Conservation (phyloP, 2,329 filamentous ascomycete species). For the Colletotrichum sp. region DNA sequence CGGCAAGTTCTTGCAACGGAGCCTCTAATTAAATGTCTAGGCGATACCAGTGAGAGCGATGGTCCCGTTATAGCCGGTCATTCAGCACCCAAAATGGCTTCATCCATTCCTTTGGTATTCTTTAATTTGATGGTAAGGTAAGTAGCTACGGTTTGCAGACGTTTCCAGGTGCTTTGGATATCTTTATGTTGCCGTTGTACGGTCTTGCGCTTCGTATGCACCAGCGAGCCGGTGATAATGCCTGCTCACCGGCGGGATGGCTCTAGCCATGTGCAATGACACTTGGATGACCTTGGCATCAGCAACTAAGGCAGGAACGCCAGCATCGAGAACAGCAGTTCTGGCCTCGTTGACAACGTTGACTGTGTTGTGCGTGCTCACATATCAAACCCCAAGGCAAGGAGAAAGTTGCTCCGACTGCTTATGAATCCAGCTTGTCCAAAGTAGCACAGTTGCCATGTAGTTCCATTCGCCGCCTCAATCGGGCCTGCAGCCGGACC, state of each 20-base stretch:
- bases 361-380: background rate
- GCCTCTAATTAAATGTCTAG: background rate
- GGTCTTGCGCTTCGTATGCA: background rate
- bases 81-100: background rate
- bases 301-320: background rate
- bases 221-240: background rate
- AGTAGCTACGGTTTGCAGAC: background rate
- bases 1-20: background rate
- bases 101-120: background rate
- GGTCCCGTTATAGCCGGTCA: background rate
- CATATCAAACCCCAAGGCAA: background rate
- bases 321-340: background rate
- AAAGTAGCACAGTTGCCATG: background rate
- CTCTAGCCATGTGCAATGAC: background rate
- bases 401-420: background rate
- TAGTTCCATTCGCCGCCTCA: background rate
- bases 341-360: background rate
- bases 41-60: background rate
- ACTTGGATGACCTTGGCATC: background rate
- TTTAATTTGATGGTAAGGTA: background rate
- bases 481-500: background rate
- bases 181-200: background rate
- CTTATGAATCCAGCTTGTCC: background rate
- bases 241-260: background rate
- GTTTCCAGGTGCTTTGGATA: background rate